Base-by-base conservation (phyloP, 2,329 filamentous ascomycete genomes). In the Metarhizium rileyi region DNA sequence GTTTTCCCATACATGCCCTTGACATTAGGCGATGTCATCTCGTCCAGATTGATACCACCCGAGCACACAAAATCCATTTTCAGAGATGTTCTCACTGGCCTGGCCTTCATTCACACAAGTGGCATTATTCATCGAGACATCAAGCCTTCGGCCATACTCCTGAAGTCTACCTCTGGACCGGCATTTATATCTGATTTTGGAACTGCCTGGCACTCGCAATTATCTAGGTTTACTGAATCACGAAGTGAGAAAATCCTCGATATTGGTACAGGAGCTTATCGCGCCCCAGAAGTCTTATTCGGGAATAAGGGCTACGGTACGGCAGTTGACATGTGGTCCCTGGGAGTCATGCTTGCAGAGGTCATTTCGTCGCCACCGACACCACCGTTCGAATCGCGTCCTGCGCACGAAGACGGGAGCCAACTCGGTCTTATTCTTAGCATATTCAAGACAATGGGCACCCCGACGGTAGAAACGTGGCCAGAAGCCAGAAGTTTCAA, bases 111-210 rank as follows among this genome's bases (percentile, higher is more conserved):
- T 2, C 93, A 98, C 63, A 57, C 65, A 7, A 69, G 80, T 23
- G 85, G 81, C 7, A 90, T 98, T 51, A 85, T 98, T 49, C 93
- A 98, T 64, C 83, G 93, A 50, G 93, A 98, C 62, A 72, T 98
- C 62, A 98, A 98, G 62, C 93, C 93, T 1, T 90, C 89, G 0
- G 95, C 95, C 48, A 77, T 98, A 33, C 73, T 96, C 8, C 75
- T 95, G 43, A 71, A 76, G 40, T 80, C 83, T 0, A 70, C 77
- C 0, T 70, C 76, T 5, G 87, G 86, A 0, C 86, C 88, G 4
- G 87, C 87, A 3, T 86, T 83, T 57, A 75, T 98, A 2, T 82
- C 88, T 33, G 93, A 98, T 65, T 97, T 98, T 69, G 91, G 93
- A 46, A 94, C 93, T 36, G 81, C 90, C 8, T 96, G 90, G 90